Evolutionary conservation across 441 rosid species (phyloP).

Genomic region (Gossypium aridum): DNA sequence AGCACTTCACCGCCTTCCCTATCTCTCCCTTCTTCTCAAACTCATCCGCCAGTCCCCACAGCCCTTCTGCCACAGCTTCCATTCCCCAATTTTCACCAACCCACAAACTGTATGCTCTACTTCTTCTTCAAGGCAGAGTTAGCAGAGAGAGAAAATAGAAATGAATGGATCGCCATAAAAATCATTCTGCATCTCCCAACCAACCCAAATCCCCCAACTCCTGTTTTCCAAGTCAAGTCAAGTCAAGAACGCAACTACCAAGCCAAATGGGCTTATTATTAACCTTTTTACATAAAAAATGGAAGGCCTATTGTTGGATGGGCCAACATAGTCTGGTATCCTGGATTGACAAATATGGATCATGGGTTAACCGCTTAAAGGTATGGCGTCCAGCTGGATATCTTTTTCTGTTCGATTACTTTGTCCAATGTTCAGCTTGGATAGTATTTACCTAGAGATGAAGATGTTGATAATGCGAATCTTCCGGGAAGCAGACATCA

Average conservation of each 20-base stretch:
- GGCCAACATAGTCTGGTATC: background rate
- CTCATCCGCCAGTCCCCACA: constrained; percentile 88
- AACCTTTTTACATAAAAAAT: background rate
- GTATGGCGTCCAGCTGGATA: background rate
- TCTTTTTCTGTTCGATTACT: too few relatives aligned
- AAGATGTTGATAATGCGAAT: background rate
- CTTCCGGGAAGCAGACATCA: background rate
- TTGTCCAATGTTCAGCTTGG: background rate
- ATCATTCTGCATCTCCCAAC: background rate
- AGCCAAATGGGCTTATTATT: background rate
- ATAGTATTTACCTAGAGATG: background rate
- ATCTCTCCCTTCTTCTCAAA: constrained; percentile 67
- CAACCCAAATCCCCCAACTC: background rate
- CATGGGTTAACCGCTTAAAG: background rate
- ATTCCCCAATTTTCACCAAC: constrained; percentile 17
- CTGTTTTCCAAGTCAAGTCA: background rate
- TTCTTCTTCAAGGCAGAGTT: background rate
- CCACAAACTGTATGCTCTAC: background rate
- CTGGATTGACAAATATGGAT: background rate
- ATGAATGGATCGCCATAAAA: background rate
- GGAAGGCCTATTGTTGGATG: background rate
- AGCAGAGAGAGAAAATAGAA: background rate
- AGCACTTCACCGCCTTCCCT: constrained; percentile 73
- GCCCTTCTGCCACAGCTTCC: constrained; percentile 88
- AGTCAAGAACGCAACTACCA: background rate